Base-by-base conservation (phyloP, 192 early-diverging fungal species). In the Backusella liffmaniae region DNA sequence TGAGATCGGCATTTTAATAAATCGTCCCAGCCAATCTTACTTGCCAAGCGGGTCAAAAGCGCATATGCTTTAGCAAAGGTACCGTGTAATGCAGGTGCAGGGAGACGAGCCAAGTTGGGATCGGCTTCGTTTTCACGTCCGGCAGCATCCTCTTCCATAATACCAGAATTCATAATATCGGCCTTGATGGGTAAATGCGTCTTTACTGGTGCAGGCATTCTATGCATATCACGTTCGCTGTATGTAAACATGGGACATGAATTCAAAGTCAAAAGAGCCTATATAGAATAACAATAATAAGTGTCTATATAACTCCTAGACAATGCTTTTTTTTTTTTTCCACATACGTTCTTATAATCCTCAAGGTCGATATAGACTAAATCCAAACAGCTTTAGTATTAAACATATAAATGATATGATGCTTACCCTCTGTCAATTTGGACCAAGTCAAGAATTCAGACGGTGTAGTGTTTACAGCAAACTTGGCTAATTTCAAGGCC, bases 231-330 rank as follows among this genome's bases (percentile, higher is more conserved):
- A 53, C 90, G 86, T 73, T 95, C 94, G 62, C 88, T 89, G 82
- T 90, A 97, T 0, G 97, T 96, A 79, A 98, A 99, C 98, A 99
- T 99, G 9, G 98, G 98, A 81, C 98, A 99, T 16, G 97, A 94
- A 81, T 99, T 99, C 73, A 99, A 89, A 0, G 97, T 93, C 73
- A 99, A 86, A 13, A 99, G 86, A 21, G 98, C 98, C 90, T 92
- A 85, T 21, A 26, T 51, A 32, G 2, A 32, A 32, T 32, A 32
- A 3, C 32, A 6, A 51, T 16, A 26, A 29, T 56, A 21, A 56
- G 67, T 32, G 34, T 5, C 15, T 53, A 66, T 35, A 44, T n/a
- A 29, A 37, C 4, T 32, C 32, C 32, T 32, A 32, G 3, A 3
- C 35, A 1, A 18, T 18, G 29, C 32, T 71, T 30, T 46, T 44